Evolutionary conservation across 371 early-diverging fungal genomes (phyloP).

Genomic region (Batrachochytrium dendrobatidis): DNA sequence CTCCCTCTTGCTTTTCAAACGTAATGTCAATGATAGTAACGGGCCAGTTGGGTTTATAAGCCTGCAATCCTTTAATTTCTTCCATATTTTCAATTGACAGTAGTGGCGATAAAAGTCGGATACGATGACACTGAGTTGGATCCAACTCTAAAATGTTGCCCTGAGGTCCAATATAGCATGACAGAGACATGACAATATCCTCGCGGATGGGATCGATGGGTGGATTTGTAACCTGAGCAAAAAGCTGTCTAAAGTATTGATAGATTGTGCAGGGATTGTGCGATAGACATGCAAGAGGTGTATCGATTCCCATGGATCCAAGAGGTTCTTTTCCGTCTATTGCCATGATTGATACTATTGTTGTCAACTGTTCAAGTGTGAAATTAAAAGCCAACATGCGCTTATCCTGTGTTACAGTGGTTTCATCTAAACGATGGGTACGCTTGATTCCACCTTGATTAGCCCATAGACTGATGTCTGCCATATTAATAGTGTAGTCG

Average conservation of each 20-base stretch:
- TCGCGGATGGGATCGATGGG: slow-evolving; percentile 98
- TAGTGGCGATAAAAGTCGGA: slow-evolving; percentile 78
- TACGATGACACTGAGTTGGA: slow-evolving; percentile 65
- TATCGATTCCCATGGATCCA: slow-evolving; percentile 97
- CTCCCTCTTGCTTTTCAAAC: slow-evolving; percentile 65
- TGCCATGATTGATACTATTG: slow-evolving; percentile 82
- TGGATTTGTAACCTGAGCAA: slow-evolving; percentile 94
- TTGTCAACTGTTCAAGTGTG: slow-evolving; percentile 86
- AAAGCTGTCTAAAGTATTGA: slow-evolving; percentile 94
- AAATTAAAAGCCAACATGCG: slow-evolving; percentile 84
- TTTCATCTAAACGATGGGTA: slow-evolving; percentile 21
- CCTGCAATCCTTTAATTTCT: slow-evolving; percentile 62
- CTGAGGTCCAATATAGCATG: slow-evolving; percentile 90
- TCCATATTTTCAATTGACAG: slow-evolving; percentile 73
- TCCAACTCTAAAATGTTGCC: slow-evolving; percentile 86
- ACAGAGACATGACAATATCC: slow-evolving; percentile 92
- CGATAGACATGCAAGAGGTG: slow-evolving; percentile 87
- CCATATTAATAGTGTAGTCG: slow-evolving; percentile 63
- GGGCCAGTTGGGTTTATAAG: slow-evolving; percentile 62
- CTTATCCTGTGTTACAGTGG: slow-evolving; percentile 59
- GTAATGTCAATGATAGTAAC: slow-evolving; percentile 83
- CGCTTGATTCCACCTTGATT: slow-evolving; percentile 14
- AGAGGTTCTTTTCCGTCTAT: slow-evolving; percentile 87
- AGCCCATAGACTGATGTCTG: slow-evolving; percentile 42
- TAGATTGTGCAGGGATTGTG: slow-evolving; percentile 79